Conservation (phyloP, 257 asterid species). For the Apocynum venetum region DNA sequence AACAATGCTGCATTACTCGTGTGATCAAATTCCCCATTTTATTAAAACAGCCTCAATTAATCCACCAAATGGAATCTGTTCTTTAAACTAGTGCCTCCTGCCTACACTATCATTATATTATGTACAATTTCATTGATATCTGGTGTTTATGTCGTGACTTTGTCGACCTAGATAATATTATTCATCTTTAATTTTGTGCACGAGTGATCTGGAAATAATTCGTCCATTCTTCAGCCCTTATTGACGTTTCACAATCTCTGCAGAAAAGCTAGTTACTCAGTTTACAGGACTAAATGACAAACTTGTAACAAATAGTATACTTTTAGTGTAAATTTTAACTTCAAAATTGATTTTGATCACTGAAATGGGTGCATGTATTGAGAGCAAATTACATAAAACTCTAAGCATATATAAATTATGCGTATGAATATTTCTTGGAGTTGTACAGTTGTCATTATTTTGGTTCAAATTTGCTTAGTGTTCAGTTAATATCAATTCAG, state of each 20-base stretch:
- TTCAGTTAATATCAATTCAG: too few relatives aligned
- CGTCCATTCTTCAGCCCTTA: not conserved
- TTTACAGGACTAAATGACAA: not conserved
- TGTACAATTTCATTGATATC: not conserved
- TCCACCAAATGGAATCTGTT: not conserved
- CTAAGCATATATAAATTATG: too few relatives aligned
- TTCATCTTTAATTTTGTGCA: not conserved
- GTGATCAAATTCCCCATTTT: not conserved
- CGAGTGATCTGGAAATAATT: not conserved
- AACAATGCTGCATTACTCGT: not conserved
- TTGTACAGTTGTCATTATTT: too few relatives aligned
- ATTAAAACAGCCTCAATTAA: not conserved
- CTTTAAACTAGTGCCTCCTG: not conserved
- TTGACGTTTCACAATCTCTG: not conserved
- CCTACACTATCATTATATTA: not conserved
- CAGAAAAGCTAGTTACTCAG: not conserved
- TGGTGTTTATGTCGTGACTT: not conserved
- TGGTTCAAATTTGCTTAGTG: too few relatives aligned
- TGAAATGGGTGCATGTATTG: too few relatives aligned
- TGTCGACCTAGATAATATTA: too few relatives aligned
- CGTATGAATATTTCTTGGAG: too few relatives aligned
- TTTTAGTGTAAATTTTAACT: not conserved
- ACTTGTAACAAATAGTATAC: not conserved
- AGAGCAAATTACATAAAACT: too few relatives aligned
- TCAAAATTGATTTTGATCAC: too few relatives aligned